Conservation (phyloP, 306 rosid genomes). For the Carpinus viminea region DNA sequence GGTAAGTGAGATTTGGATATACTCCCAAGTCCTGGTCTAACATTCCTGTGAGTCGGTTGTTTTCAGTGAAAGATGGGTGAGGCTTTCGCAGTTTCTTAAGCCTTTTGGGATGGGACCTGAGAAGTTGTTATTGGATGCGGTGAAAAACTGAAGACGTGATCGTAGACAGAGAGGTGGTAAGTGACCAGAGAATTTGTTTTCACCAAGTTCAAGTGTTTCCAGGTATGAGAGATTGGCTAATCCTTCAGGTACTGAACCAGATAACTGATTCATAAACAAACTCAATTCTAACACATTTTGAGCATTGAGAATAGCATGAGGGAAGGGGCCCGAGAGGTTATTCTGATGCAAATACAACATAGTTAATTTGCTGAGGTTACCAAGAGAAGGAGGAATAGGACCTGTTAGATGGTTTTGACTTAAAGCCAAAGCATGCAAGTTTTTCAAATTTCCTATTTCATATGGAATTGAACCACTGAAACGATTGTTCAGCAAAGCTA, state of each 20-base stretch:
- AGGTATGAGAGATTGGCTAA: not conserved
- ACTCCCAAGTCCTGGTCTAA: not conserved
- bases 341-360: not conserved
- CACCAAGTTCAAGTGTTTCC: not conserved
- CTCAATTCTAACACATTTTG: not conserved
- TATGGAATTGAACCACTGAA: not conserved
- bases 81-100: slow-evolving; percentile 3
- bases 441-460: not conserved
- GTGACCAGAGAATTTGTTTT: not conserved
- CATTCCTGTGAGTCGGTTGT: not conserved
- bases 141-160: not conserved
- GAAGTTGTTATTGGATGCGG: not conserved
- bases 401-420: not conserved
- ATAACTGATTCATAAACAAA: not conserved
- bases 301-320: not conserved
- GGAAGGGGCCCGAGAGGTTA: not conserved
- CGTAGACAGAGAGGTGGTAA: not conserved
- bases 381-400: not conserved
- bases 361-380: not conserved
- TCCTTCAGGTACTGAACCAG: not conserved
- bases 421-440: slow-evolving; percentile 2
- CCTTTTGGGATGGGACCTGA: not conserved
- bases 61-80: not conserved
- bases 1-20: not conserved
- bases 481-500: not conserved